Evolutionary conservation across 2,329 filamentous ascomycete species (phyloP).

Genomic region (Fusarium tupiense): DNA sequence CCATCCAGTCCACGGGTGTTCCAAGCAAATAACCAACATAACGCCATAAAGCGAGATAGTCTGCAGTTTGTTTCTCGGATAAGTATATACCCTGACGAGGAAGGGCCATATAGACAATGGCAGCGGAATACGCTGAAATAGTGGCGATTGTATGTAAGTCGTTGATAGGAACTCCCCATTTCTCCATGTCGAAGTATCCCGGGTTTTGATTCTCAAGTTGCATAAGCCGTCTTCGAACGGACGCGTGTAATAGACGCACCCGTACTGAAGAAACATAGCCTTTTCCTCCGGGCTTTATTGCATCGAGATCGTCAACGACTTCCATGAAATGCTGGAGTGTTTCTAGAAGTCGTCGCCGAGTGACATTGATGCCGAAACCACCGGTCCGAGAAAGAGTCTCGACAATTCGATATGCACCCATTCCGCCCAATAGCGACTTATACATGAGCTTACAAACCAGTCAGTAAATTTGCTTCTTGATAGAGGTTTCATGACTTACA

Average conservation of each 20-base stretch:
- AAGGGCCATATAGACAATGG: constrained; percentile 73
- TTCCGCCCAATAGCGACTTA: constrained; percentile 73
- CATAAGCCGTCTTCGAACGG: constrained; percentile 70
- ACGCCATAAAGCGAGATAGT: constrained; percentile 81
- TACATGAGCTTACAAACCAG: constrained; percentile 60
- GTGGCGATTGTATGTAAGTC: constrained; percentile 80
- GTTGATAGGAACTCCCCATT: constrained; percentile 74
- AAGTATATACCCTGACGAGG: constrained; percentile 78
- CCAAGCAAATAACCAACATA: constrained; percentile 79
- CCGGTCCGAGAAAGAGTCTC: constrained; percentile 79
- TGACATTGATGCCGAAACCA: constrained; percentile 75
- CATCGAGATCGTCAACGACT: constrained; percentile 71
- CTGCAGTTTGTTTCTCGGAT: constrained; percentile 67
- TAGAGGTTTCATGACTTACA: constrained; percentile 44
- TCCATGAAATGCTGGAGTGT: constrained; percentile 81
- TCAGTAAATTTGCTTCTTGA: background rate
- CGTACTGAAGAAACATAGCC: constrained; percentile 70
- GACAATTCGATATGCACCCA: constrained; percentile 77
- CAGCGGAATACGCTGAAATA: constrained; percentile 74
- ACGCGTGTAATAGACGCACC: constrained; percentile 72
- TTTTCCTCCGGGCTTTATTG: constrained; percentile 71
- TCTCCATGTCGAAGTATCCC: constrained; percentile 67
- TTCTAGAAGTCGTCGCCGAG: constrained; percentile 70
- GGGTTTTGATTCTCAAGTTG: constrained; percentile 63
- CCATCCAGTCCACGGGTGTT: constrained; percentile 70